Evolutionary conservation across 148 eudicot species (phyloP), one percentile per base, ranked within the genome.

Genomic region (Diospyros lotus): DNA sequence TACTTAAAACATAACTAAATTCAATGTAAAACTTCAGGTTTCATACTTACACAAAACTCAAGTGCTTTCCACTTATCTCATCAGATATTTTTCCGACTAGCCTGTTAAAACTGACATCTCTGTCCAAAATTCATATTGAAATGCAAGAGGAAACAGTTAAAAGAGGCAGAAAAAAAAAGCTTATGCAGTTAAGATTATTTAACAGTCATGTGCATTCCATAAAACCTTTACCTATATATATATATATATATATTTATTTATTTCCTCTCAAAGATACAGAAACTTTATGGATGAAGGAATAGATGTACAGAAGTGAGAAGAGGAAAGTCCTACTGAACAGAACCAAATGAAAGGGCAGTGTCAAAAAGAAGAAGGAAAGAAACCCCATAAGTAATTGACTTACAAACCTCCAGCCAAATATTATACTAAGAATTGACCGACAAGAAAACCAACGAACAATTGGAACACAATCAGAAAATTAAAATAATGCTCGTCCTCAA

Each of bases 71-170:
- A 9, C 51, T 71, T 70, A 82, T 79, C 74, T 74, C 75, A 73
- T 80, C 55, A 48, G 96, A 86, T 78, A 91, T 84, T 76, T 60
- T 78, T 53, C 96, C 96, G 43, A 40, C 76, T 58, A 91, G 71
- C 58, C 76, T 83, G 79, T 91, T 91, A 83, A 87, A 91, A 77
- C 91, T 89, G 74, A 83, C 84, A 79, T 91, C 96, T 78, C 96
- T 89, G 87, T 68, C 54, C 56, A 80, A 73, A 75, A 73, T 38
- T 18, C 50, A 28, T 28, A 28, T 28, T 28, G 28, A 28, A 65
- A 72, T 1, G 66, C 51, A 68, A 17, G 14, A 61, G 65, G 55
- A 51, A 69, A 6, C 52, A 38, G 2, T 42, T 12, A 52, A 69
- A 46, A 45, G 42, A 59, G n/a, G 38, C 45, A 45, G 62, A 38